Base-by-base conservation (phyloP, 2,329 filamentous ascomycete genomes). In the Stromatinia cepivora region DNA sequence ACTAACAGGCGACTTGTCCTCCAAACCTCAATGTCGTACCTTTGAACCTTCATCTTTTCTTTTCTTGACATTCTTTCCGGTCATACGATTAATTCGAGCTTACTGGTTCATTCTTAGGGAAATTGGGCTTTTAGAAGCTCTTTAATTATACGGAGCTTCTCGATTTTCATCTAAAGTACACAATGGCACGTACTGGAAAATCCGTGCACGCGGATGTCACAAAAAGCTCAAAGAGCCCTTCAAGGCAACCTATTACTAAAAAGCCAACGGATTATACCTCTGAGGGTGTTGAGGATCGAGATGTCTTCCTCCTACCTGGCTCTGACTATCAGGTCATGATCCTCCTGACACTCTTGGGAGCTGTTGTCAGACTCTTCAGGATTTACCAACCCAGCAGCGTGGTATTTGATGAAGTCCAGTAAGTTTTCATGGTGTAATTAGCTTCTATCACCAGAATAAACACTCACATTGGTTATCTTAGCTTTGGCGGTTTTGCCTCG, bases 331-430 rank as follows among this genome's bases (percentile, higher is more conserved):
- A 92, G 81, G 81, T 92, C 72, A 85, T 96, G 79, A 82, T 88
- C 28, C 81, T 86, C 64, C 81, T 98, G 74, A 97, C 93, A 65
- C 74, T 93, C 25, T 76, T 97, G 72, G 92, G 92, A 64, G 86
- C 90, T 68, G 82, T 90, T 73, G 92, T 99, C 74, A 92, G 95
- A 73, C 82, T 98, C 73, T 99, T 97, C 84, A 90, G 93, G 78
- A 97, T 99, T 82, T 97, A 96, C 80, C 93, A 97, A 80, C 95
- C 95, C 69, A 91, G 89, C 77, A 97, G 94, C 77, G 95, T 99
- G 71, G 95, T 99, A 75, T 99, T 99, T 80, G 95, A 99, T 81
- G 95, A 99, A 84, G 95, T 99, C 80, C 95, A 99, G 93, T 97
- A 88, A 80, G 93, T 89, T 61, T n/a, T 31, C 13, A 22, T n/a